Evolutionary conservation across 495 filamentous ascomycete genomes (phyloP), one percentile per base, ranked within the genome.

Genomic region (Neurospora sp.): DNA sequence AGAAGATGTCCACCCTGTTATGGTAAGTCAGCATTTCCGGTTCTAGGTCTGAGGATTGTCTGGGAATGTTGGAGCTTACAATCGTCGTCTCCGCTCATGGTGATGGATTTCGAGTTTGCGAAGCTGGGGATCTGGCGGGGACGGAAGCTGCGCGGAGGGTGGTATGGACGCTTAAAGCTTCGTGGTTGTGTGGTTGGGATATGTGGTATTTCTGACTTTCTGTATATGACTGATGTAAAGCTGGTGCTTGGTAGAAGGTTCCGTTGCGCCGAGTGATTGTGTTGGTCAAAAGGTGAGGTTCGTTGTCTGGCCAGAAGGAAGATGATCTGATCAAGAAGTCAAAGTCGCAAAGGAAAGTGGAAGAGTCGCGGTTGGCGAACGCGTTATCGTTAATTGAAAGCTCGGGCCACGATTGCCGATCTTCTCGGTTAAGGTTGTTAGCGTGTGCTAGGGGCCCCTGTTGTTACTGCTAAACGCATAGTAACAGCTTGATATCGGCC

Each of bases 1-100:
- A 76, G 93, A 88, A 76, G 91, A 84, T 72, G 87, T 84, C 71
- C 91, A 90, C 93, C 93, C 94, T 95, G 49, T 3, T 39, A 46
- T 4, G 35, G 23, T 78, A 71, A 82, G 76, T 35, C 72, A n/a
- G 35, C 31, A 31, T 27, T 39, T 40, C 49, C 49, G 23, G 11
- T 16, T 31, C 23, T 14, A 12, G 23, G 0, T 6, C 23, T 31
- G 5, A 31, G 11, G 11, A 31, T 60, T 60, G 23, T 60, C 5
- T 60, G 23, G 23, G 49, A 14, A 2, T 14, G 49, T 60, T 31
- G 49, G 54, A 16, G 54, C 54, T 62, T 62, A 62, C 54, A 62
- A 35, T 35, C 54, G 54, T 62, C 54, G 54, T 62, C 54, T 31
- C 54, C 54, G 27, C 54, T 62, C 54, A 62, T 62, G 54, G 54